A percentile compares a stretch with the other conserved stretches of the same genome.
phyloP scores from a whole-genome alignment of 768 basidiomycete genomes.

The Termitomyces sp. region DNA sequence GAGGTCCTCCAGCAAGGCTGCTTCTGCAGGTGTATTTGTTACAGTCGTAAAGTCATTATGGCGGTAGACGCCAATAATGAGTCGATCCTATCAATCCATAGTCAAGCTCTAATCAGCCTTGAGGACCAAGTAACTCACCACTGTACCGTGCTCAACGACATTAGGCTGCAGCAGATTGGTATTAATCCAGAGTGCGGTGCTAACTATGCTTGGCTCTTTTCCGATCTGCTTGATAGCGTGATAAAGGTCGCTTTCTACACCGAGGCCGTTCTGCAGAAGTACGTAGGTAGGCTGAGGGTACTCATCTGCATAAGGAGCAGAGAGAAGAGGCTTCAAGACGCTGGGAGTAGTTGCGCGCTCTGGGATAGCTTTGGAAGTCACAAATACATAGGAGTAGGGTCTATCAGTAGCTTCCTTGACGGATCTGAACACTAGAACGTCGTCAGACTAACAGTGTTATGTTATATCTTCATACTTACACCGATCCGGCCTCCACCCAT shows the following conservation, averaged over 20 bases:
- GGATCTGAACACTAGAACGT: constrained; percentile 44
- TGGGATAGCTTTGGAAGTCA: constrained; percentile 69
- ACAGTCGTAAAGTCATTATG: constrained; percentile 32
- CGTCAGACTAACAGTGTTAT: not conserved
- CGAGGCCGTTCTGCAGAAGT: constrained; percentile 67
- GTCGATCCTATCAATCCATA: constrained; percentile 34
- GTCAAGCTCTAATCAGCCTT: not conserved
- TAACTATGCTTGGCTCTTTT: constrained; percentile 45
- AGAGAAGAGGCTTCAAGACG: constrained; percentile 52
- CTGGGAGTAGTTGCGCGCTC: constrained; percentile 53
- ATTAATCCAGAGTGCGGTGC: constrained; percentile 48
- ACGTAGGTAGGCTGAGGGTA: constrained; percentile 54
- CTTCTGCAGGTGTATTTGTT: constrained; percentile 36
- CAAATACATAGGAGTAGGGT: constrained; percentile 57
- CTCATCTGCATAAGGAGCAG: constrained; percentile 35
- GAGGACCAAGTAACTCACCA: constrained; percentile 37
- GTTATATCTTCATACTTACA: constrained; percentile 30
- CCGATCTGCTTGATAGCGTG: constrained; percentile 36
- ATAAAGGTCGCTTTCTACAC: constrained; percentile 64
- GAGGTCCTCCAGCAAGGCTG: constrained; percentile 37
- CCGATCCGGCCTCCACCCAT: constrained; percentile 59
- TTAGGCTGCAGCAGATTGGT: constrained; percentile 42
- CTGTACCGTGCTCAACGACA: constrained; percentile 44
- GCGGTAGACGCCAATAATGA: constrained; percentile 52
- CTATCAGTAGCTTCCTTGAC: constrained; percentile 55